Conservation (phyloP, 1,284 basidiomycete species). For the Bjerkandera adusta region DNA sequence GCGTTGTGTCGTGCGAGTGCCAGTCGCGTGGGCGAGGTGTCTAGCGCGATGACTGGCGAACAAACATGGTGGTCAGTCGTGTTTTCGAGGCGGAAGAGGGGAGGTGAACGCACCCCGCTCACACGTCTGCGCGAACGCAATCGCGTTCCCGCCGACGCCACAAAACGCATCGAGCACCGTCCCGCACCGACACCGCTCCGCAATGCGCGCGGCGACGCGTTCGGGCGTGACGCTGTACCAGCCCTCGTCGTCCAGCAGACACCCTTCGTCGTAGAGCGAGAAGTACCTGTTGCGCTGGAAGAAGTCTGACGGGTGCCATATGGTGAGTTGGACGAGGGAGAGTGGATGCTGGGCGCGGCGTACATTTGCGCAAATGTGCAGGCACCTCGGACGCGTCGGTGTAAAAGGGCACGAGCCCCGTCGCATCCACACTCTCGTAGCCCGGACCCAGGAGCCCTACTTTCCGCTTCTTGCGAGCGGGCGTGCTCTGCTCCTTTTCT, state of each 20-base stretch:
- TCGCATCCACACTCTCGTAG: conserved; percentile 59
- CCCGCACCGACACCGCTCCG: conserved; percentile 85
- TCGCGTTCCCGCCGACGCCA: conserved; percentile 96
- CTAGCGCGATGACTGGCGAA: conserved; percentile 91
- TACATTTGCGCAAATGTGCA: conserved; percentile 78
- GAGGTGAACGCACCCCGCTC: conserved; percentile 70
- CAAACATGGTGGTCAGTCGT: conserved; percentile 8
- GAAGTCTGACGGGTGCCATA: conserved; percentile 61
- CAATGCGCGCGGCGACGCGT: conserved; percentile 87
- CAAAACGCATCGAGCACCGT: conserved; percentile 93
- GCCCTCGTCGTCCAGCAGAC: conserved; percentile 82
- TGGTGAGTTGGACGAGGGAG: too few relatives aligned
- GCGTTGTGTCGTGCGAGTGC: conserved; percentile 92
- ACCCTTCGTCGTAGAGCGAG: conserved; percentile 76
- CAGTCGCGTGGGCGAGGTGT: conserved; percentile 81
- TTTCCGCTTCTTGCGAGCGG: conserved; percentile 33
- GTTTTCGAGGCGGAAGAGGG: not conserved
- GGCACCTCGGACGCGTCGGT: conserved; percentile 66
- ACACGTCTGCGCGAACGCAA: conserved; percentile 95
- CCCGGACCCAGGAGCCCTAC: conserved; percentile 27
- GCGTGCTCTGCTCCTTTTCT: conserved; percentile 1
- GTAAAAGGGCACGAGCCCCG: conserved; percentile 71
- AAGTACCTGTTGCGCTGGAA: conserved; percentile 81
- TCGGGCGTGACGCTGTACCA: conserved; percentile 99
- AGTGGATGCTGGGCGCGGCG: conserved; percentile 25